Conservation (phyloP, 345 rosid genomes). For the Ceriops zippeliana region DNA sequence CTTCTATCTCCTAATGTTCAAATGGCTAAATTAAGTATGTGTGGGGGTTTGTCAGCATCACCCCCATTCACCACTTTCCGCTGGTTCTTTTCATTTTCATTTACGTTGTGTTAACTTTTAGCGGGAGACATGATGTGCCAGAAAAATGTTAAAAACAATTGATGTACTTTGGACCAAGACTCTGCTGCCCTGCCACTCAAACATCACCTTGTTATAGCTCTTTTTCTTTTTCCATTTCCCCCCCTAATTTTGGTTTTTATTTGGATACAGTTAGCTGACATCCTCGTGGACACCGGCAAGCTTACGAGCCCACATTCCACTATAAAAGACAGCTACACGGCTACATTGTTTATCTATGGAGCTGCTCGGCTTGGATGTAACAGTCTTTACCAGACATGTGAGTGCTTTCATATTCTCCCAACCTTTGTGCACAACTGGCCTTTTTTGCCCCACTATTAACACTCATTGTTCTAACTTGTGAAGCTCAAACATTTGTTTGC, state of each 20-base stretch:
- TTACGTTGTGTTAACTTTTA: background rate
- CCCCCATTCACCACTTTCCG: too few relatives aligned
- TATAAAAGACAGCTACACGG: constrained; percentile 46
- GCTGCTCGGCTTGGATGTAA: constrained; percentile 54
- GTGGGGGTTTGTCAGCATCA: too few relatives aligned
- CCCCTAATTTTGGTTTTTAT: background rate
- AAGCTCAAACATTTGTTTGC: constrained; percentile 22
- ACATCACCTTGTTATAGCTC: background rate
- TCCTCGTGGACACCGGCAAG: constrained; percentile 50
- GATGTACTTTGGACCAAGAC: constrained; percentile 7
- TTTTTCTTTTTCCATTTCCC: background rate
- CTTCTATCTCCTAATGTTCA: background rate
- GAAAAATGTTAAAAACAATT: background rate
- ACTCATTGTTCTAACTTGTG: constrained; percentile 14
- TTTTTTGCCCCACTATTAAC: too few relatives aligned
- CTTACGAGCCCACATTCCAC: constrained; percentile 40
- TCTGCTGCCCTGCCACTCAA: background rate
- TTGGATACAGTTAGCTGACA: constrained; percentile 49
- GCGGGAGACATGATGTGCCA: background rate
- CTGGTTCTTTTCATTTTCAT: background rate
- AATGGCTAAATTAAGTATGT: too few relatives aligned
- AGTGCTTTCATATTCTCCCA: constrained; percentile 9
- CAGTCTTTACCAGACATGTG: constrained; percentile 56
- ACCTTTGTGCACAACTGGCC: too few relatives aligned
- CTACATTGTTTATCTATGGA: constrained; percentile 54